A percentile compares a stretch with the other conserved stretches of the same genome.
These are phyloP conservation scores for Strobilomyces dryophilus DNA, from an alignment of 768 basidiomycete genomes.

Conservation along the genomic window DNA sequence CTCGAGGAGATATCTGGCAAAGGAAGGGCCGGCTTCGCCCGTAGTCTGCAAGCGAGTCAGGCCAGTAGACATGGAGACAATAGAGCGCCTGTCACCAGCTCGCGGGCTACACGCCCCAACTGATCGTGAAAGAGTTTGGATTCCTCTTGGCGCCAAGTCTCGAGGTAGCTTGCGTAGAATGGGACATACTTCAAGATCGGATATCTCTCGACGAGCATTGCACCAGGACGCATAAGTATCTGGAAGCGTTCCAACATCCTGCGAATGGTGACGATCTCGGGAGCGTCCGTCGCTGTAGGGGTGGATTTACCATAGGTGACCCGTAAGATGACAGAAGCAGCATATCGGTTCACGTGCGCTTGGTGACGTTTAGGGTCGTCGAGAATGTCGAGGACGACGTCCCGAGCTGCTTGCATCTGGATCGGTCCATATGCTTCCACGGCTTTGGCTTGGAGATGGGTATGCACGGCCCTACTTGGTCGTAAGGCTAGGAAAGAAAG, in stretches of 20 bases:
- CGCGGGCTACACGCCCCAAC: slow-evolving; percentile 40
- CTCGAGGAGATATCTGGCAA: slow-evolving; percentile 56
- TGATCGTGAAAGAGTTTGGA: slow-evolving; percentile 52
- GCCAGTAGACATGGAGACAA: background rate
- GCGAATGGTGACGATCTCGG: slow-evolving; percentile 32
- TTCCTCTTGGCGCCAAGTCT: slow-evolving; percentile 54
- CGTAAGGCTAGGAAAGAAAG: background rate
- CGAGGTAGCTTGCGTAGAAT: slow-evolving; percentile 55
- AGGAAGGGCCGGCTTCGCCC: slow-evolving; percentile 36
- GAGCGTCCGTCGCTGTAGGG: slow-evolving; percentile 26
- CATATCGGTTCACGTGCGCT: slow-evolving; percentile 47
- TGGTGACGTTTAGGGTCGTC: slow-evolving; percentile 41
- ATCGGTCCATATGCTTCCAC: slow-evolving; percentile 46
- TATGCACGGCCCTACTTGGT: slow-evolving; percentile 47
- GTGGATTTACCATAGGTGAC: slow-evolving; percentile 34
- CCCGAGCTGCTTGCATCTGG: slow-evolving; percentile 36
- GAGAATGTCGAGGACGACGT: slow-evolving; percentile 31
- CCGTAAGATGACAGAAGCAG: slow-evolving; percentile 34
- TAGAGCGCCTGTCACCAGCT: slow-evolving; percentile 35
- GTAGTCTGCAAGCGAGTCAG: slow-evolving; percentile 9
- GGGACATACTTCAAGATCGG: slow-evolving; percentile 48
- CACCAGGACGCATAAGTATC: slow-evolving; percentile 34
- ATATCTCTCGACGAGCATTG: slow-evolving; percentile 32
- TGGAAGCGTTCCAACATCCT: slow-evolving; percentile 34
- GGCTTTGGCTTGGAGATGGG: slow-evolving; percentile 53